A percentile compares a stretch with the other conserved stretches of the same genome.
These are phyloP conservation scores for Penicillium occitanis DNA, from an alignment of 2,329 filamentous ascomycete genomes.

Conservation along the genomic window DNA sequence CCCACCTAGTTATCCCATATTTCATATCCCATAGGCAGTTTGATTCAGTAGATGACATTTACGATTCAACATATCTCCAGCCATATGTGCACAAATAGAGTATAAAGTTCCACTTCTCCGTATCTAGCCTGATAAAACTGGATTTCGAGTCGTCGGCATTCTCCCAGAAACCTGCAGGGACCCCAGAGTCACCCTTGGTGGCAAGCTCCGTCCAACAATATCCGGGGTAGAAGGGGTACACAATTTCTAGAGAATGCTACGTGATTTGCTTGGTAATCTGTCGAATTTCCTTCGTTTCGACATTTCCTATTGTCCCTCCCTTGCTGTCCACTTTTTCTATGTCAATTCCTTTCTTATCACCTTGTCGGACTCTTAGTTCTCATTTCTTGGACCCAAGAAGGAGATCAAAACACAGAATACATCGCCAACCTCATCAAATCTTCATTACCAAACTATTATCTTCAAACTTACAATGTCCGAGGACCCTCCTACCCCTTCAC, in stretches of 20 bases:
- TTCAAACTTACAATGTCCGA: neutral
- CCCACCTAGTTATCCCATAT: neutral
- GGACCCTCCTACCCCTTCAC: neutral
- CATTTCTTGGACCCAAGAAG: too few relatives aligned
- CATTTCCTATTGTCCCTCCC: neutral
- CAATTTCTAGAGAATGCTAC: neutral
- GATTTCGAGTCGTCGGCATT: neutral
- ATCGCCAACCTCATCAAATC: neutral
- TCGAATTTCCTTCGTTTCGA: neutral
- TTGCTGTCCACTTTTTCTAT: neutral
- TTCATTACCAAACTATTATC: too few relatives aligned
- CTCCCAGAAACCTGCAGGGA: neutral
- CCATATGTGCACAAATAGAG: neutral
- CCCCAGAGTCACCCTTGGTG: neutral
- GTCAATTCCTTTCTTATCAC: neutral
- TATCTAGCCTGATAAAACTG: neutral
- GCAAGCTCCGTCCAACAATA: neutral
- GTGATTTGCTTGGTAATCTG: neutral
- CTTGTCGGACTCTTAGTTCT: neutral
- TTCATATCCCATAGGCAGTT: neutral
- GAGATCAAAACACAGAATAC: neutral
- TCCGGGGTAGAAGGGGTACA: neutral
- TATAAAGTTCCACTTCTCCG: too few relatives aligned
- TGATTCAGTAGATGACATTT: neutral
- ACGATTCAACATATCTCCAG: neutral